Percentiles rank a stretch among this genome's conserved stretches.
Evolutionary conservation across 2,329 filamentous ascomycete species (phyloP).

Genomic region (Claviceps sp.): DNA sequence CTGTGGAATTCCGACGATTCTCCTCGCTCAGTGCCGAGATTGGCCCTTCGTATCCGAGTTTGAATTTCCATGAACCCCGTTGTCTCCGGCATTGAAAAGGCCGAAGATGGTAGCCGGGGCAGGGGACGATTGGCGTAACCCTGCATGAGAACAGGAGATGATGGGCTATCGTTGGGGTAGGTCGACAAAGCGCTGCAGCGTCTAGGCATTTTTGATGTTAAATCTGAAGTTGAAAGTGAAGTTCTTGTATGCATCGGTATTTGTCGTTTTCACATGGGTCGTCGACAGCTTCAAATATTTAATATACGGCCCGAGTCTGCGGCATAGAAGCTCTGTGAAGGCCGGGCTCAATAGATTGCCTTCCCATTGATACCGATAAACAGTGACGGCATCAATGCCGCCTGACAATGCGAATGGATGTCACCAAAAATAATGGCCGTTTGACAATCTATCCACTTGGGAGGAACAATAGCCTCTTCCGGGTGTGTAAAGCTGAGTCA

Average conservation of each 20-base stretch:
- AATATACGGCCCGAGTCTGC: not conserved
- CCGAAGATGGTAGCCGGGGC: conserved; percentile 9
- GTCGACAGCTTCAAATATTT: not conserved
- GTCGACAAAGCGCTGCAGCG: not conserved
- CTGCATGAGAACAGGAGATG: conserved; percentile 5
- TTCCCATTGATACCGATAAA: not conserved
- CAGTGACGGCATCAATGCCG: not conserved
- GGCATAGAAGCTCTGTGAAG: not conserved
- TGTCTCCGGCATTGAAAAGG: not conserved
- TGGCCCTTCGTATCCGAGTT: not conserved
- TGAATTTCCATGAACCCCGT: not conserved
- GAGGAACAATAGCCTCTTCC: not conserved
- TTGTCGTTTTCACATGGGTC: not conserved
- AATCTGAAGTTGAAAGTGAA: not conserved
- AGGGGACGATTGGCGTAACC: conserved; percentile 11
- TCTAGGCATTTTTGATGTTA: not conserved
- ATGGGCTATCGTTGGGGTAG: conserved; percentile 2
- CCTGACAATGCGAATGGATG: not conserved
- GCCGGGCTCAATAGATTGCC: not conserved
- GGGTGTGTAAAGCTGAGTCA: not conserved
- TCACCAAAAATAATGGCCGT: not conserved
- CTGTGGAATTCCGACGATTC: not conserved
- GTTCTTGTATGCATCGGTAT: not conserved
- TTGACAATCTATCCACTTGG: not conserved
- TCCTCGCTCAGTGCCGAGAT: not conserved